Conservation (phyloP, 192 early-diverging fungal species). For the Jimgerdemannia lactiflua region DNA sequence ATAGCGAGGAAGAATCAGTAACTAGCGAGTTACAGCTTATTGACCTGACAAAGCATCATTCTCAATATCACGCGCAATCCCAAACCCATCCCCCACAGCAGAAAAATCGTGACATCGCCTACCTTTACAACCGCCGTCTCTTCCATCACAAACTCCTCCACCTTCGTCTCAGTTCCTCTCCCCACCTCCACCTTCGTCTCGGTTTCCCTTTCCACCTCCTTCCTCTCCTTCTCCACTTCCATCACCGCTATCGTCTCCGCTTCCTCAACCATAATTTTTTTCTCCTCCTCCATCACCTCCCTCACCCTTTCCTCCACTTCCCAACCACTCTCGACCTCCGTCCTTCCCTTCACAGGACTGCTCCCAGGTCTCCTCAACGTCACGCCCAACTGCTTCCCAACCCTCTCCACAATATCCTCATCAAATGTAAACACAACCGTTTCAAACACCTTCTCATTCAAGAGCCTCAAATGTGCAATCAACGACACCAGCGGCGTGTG, state of each 20-base stretch:
- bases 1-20: neutral
- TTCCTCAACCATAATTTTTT: neutral
- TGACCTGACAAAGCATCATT: too few species aligned
- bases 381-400: neutral
- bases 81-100: too few species aligned
- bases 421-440: conserved; percentile 18
- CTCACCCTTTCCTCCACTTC: neutral
- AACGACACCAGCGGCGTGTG: conserved; percentile 22
- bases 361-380: conserved; percentile 2
- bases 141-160: too few species aligned
- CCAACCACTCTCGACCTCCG: neutral
- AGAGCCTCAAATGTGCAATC: conserved; percentile 19
- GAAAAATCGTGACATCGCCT: too few species aligned
- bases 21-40: too few species aligned
- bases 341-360: neutral
- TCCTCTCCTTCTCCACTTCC: neutral
- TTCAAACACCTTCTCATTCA: conserved; percentile 29
- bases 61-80: too few species aligned
- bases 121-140: too few species aligned
- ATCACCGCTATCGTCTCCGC: neutral
- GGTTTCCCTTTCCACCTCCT: neutral
- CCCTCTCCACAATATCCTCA: conserved; percentile 10
- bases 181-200: too few species aligned
- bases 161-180: too few species aligned
- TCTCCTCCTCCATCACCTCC: neutral